Percentiles rank a stretch among this genome's conserved stretches.
phyloP scores from a whole-genome alignment of 2,329 filamentous ascomycete species.

The Ceratocystiopsis sp. region DNA sequence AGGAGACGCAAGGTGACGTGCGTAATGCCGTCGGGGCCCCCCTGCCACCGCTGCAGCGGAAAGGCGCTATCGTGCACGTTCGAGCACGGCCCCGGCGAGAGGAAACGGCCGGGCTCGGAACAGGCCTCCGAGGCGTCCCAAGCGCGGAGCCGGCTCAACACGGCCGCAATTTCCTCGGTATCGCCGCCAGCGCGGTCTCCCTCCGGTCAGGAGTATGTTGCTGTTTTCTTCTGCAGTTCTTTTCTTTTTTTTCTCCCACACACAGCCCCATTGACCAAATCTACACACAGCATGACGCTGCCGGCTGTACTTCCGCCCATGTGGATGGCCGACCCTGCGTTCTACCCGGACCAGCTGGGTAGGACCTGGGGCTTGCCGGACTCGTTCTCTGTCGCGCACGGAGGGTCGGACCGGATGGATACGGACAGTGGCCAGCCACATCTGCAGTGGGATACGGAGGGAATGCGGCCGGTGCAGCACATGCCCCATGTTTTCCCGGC shows the following conservation, averaged over 20 bases:
- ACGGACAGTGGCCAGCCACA: neutral
- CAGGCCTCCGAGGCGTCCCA: neutral
- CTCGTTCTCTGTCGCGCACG: neutral
- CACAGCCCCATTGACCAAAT: neutral
- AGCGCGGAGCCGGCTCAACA: neutral
- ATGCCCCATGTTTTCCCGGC: neutral
- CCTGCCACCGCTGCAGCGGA: conserved; percentile 5
- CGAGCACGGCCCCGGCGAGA: conserved; percentile 5
- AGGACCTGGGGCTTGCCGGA: neutral
- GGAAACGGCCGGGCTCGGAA: neutral
- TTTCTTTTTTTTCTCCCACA: neutral
- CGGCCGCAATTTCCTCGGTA: neutral
- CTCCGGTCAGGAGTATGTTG: neutral
- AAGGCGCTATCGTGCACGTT: conserved; percentile 6
- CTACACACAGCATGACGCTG: neutral
- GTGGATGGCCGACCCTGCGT: neutral
- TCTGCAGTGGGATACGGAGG: neutral
- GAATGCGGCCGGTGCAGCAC: neutral
- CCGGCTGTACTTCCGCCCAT: neutral
- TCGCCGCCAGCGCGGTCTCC: neutral
- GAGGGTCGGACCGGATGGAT: neutral
- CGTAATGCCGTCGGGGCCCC: conserved; percentile 7
- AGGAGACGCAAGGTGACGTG: conserved; percentile 7
- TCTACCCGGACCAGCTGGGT: neutral
- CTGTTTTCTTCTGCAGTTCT: neutral